These are phyloP conservation scores for Clarireedia homoeocarpa DNA, from an alignment of 2,329 filamentous ascomycete species.

Conservation along the genomic window DNA sequence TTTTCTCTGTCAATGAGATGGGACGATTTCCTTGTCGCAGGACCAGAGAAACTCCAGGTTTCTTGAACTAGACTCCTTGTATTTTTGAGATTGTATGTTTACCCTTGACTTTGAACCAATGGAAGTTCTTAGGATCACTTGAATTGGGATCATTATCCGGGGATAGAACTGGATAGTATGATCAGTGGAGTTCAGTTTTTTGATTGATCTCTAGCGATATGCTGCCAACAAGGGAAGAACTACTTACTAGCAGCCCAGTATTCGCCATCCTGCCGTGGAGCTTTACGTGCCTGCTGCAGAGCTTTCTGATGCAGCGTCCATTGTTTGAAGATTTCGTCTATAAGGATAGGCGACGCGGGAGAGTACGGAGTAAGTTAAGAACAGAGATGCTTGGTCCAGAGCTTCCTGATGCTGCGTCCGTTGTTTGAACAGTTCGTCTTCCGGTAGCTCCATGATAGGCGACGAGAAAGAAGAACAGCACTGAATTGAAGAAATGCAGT, in stretches of 20 bases:
- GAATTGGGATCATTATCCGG: neutral
- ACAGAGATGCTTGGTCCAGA: too few species aligned
- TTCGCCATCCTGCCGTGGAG: neutral
- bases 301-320: slow-evolving; percentile 3
- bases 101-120: slow-evolving; percentile 9
- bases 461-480: too few species aligned
- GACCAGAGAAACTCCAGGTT: neutral
- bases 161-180: neutral
- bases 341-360: too few species aligned
- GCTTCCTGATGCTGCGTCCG: too few species aligned
- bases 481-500: too few species aligned
- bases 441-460: too few species aligned
- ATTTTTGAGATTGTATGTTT: slow-evolving; percentile 7
- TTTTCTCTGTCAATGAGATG: neutral
- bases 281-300: neutral
- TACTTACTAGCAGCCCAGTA: slow-evolving; percentile 5
- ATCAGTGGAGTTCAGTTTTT: neutral
- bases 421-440: neutral
- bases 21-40: slow-evolving; percentile 1
- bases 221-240: neutral
- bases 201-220: neutral
- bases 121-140: neutral
- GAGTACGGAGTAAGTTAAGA: too few species aligned
- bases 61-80: neutral
- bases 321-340: too few species aligned